Evolutionary conservation across 228 moss, liverwort and hornwort species (phyloP), one percentile per base, ranked within the genome.

Genomic region (Sphagnum fallax): DNA sequence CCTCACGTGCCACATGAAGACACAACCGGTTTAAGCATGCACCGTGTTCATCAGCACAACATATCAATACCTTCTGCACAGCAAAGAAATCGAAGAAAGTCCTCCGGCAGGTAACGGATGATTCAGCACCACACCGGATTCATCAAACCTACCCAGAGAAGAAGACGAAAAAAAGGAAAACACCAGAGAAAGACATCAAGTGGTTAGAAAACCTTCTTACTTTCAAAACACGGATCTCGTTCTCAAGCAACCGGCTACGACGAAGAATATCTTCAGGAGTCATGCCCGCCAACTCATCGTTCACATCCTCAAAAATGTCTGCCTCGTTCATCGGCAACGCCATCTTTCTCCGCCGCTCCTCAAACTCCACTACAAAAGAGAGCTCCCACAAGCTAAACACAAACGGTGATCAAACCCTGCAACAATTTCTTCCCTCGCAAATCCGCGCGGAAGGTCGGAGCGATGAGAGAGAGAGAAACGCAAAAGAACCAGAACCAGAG

Each of bases 241-340:
- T 95, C 57, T 92, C 95, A 5, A 95, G 81, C 75, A 95, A 83
- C 47, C 90, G 92, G 75, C 87, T 91, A 48, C 92, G 78, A 60
- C 89, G 89, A 74, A 80, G 79, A 53, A 93, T 71, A 14, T 96
- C 91, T 5, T 96, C 96, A 15, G 82, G 75, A 9, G 83, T 82
- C 96, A 96, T 88, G 57, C 88, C 91, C 48, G 91, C 91, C 67
- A 96, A 78, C 78, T 96, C 91, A 77, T 96, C 93, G 9, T 78
- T 75, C 75, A 76, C 81, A 60, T 96, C 93, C 59, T 93, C 96
- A 53, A 93, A 91, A 67, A 96, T 91, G 5, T 91, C 93, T 16
- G 91, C 89, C 70, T 93, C 96, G 69, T 74, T 91, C 68, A 96
- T 80, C 53, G 63, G 71, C 16, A 75, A 78, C 59, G 81, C 81